These are phyloP conservation scores for Bryoerythrophyllum caledonicum DNA, from an alignment of 225 moss, liverwort and hornwort genomes.

Conservation along the genomic window DNA sequence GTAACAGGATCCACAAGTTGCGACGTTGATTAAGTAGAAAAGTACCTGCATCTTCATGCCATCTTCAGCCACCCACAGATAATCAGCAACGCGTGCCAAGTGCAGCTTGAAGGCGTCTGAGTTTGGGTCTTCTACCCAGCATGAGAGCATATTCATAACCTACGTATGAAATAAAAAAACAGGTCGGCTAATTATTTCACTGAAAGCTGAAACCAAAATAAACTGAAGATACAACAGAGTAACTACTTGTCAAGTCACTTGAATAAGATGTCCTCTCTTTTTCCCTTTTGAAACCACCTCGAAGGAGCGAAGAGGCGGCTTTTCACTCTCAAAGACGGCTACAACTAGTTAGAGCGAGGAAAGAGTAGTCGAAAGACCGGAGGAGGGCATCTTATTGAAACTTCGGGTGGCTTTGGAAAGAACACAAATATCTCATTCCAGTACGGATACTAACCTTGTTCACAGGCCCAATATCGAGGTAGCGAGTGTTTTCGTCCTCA, in stretches of 20 bases:
- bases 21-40: neutral
- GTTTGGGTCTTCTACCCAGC: constrained; percentile 90
- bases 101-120: constrained; percentile 89
- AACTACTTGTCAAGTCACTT: too few species aligned
- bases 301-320: too few species aligned
- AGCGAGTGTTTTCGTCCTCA: constrained; percentile 81
- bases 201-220: neutral
- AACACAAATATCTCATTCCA: too few species aligned
- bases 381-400: too few species aligned
- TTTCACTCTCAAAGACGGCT: too few species aligned
- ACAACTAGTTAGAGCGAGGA: too few species aligned
- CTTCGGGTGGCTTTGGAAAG: too few species aligned
- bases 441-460: constrained; percentile 67
- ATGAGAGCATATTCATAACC: constrained; percentile 84
- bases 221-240: neutral
- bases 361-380: too few species aligned
- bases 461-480: constrained; percentile 77
- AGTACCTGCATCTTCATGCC: constrained; percentile 98
- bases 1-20: constrained; percentile 8
- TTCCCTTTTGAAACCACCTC: too few species aligned
- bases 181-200: neutral
- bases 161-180: constrained; percentile 23
- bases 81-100: constrained; percentile 78
- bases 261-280: too few species aligned
- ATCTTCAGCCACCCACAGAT: constrained; percentile 98